A percentile compares a stretch with the other conserved stretches of the same genome.
Evolutionary conservation across 805 yeast genomes (phyloP).

Genomic region (Yamadazyma insecticola): DNA sequence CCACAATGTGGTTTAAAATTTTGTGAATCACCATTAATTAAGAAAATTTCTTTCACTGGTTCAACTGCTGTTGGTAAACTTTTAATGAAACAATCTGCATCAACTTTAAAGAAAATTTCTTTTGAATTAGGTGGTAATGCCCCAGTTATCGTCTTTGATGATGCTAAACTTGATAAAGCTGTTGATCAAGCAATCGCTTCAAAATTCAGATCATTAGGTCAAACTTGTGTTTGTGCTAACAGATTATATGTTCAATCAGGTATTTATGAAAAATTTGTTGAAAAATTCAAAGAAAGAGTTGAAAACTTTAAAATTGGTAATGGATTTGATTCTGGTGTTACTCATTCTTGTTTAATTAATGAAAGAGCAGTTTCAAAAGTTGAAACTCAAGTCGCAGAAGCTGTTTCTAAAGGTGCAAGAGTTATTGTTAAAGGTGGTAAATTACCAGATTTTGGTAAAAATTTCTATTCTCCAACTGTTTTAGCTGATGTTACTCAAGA

Average conservation of each 20-base stretch:
- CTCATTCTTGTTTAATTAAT: constrained; percentile 58
- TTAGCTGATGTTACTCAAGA: constrained; percentile 47
- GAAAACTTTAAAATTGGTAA: constrained; percentile 48
- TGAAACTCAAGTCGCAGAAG: constrained; percentile 50
- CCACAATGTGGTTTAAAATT: constrained; percentile 50
- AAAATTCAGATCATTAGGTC: constrained; percentile 75
- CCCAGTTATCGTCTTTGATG: constrained; percentile 71
- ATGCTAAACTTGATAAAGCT: constrained; percentile 64
- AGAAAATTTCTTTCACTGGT: constrained; percentile 74
- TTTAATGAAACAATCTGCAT: constrained; percentile 56
- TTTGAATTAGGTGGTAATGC: constrained; percentile 82
- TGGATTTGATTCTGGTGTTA: constrained; percentile 46
- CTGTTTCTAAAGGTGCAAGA: constrained; percentile 50
- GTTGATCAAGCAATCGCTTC: constrained; percentile 61
- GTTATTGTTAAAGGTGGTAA: constrained; percentile 50
- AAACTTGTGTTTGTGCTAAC: constrained; percentile 79
- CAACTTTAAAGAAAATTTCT: constrained; percentile 64
- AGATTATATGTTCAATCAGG: constrained; percentile 61
- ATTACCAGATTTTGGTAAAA: constrained; percentile 43
- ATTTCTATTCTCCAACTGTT: constrained; percentile 54
- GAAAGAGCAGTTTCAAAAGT: constrained; percentile 48
- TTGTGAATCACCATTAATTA: constrained; percentile 51
- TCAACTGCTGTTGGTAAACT: constrained; percentile 70
- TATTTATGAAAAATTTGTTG: constrained; percentile 59
- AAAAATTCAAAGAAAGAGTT: constrained; percentile 45